Evolutionary conservation across 176 grass and related monocot genomes (phyloP).

Genomic region (Cenchrus fungigraminus): DNA sequence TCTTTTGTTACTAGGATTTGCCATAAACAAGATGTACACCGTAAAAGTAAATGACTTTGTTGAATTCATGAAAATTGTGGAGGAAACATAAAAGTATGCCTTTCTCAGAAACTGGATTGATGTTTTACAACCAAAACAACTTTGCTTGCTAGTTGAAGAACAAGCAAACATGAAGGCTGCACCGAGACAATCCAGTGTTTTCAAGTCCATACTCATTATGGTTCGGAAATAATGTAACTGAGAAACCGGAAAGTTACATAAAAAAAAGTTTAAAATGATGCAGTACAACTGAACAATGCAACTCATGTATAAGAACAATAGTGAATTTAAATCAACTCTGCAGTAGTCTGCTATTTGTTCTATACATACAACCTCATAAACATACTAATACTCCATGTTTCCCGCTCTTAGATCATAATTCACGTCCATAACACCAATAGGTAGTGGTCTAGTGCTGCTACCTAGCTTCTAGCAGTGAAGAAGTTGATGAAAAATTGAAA

Average conservation of each 20-base stretch:
- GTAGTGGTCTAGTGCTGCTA: too few species aligned
- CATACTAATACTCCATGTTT: background rate
- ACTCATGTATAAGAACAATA: background rate
- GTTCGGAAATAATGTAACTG: background rate
- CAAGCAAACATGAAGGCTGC: background rate
- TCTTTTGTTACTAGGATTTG: background rate
- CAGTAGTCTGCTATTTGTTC: background rate
- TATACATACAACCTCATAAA: background rate
- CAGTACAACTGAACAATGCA: background rate
- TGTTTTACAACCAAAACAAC: background rate
- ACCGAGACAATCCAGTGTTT: background rate
- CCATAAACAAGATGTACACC: background rate
- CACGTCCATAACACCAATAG: background rate
- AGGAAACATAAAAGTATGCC: conserved; percentile 1
- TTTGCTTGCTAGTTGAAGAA: background rate
- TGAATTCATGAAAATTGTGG: background rate
- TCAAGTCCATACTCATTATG: background rate
- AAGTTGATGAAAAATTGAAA: background rate
- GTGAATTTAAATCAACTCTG: background rate
- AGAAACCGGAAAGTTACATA: background rate
- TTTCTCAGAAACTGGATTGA: conserved; percentile 9
- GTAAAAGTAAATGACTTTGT: background rate
- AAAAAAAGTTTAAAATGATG: background rate
- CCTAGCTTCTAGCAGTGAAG: background rate
- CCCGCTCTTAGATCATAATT: background rate